A percentile compares a stretch with the other conserved stretches of the same genome.
These are phyloP conservation scores for Sicyos edulis DNA, from an alignment of 306 rosid genomes.

Conservation along the genomic window DNA sequence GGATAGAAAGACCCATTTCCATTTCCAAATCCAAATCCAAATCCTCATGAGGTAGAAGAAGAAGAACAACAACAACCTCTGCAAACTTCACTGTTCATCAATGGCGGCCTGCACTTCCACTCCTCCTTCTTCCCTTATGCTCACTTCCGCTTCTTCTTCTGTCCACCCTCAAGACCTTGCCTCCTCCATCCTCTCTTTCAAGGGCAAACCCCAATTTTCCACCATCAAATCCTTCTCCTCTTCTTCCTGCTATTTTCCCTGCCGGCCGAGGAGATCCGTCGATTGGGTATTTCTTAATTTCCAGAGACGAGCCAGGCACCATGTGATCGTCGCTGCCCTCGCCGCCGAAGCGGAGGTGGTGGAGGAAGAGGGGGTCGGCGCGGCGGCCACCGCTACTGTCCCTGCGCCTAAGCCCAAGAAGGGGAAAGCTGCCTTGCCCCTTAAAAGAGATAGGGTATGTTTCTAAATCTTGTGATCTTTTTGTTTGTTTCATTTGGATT, in stretches of 20 bases:
- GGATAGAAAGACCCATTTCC: slow-evolving; percentile 22
- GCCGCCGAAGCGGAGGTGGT: slow-evolving; percentile 49
- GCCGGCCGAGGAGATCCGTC: slow-evolving; percentile 18
- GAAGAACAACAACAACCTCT: not conserved
- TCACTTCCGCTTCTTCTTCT: slow-evolving; percentile 42
- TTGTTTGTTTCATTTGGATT: slow-evolving; percentile 9
- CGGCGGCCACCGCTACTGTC: slow-evolving; percentile 22
- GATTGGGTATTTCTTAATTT: slow-evolving; percentile 28
- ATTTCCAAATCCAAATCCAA: not conserved
- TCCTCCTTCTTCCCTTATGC: slow-evolving; percentile 55
- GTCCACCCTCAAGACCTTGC: slow-evolving; percentile 42
- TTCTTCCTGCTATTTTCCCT: slow-evolving; percentile 13
- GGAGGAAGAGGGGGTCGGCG: slow-evolving; percentile 25
- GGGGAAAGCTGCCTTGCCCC: slow-evolving; percentile 85
- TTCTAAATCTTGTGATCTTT: not conserved
- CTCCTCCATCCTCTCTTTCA: slow-evolving; percentile 47
- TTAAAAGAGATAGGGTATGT: slow-evolving; percentile 83
- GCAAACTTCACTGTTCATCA: slow-evolving; percentile 13
- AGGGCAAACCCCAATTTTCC: slow-evolving; percentile 36
- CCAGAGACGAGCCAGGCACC: slow-evolving; percentile 24
- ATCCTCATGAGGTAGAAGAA: slow-evolving; percentile 18
- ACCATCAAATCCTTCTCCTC: slow-evolving; percentile 27
- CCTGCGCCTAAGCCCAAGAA: slow-evolving; percentile 54
- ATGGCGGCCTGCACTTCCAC: slow-evolving; percentile 57
- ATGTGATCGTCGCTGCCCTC: slow-evolving; percentile 38